Base-by-base conservation (phyloP, 1,284 basidiomycete genomes). In the Earliella scabrosa region DNA sequence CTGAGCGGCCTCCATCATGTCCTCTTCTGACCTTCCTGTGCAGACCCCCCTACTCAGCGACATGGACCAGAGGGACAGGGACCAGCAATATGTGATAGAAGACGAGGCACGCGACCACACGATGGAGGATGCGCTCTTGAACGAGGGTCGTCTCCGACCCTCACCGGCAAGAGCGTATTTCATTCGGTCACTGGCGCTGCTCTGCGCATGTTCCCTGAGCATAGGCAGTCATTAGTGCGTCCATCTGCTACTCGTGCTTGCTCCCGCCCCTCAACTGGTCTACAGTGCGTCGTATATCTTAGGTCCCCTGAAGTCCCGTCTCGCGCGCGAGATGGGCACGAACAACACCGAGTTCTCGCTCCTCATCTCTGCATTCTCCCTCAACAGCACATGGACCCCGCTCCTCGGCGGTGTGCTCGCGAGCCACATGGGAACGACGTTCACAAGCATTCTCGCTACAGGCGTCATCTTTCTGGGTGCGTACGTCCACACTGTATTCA, bases 311-410 rank as follows among this genome's bases (percentile, higher is more conserved):
- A 92, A 93, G 71, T 88, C 86, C 38, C 78, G 85, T 23, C 75
- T 92, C 13, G 80, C 84, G 8, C 78, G 85, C 52, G 90, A 93
- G 66, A 80, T 92, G 55, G 87, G 87, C 38, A 87, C 88, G 3
- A 83, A 86, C 38, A 88, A 92, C 68, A 84, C 87, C 0, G 86
- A 93, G 66, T 93, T 90, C 70, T 86, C 87, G 45, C 77, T 92
- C 29, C 74, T 93, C 40, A 81, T 93, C 49, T 86, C 90, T 13
- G 88, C 89, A 0, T 86, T 85, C 64, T 88, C 85, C 53, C 71
- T 92, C 34, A 92, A 92, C 66, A 85, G 86, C 57, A 92, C 90
- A 36, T 92, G 90, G 90, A 92, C 90, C 10, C 89, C 90, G 1
- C 77, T 92, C 4, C 77, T 90, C 0, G 88, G 86, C 14, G 87